Percentiles rank a stretch among this genome's conserved stretches.
These are phyloP conservation scores for Actinidia chinensis DNA, from an alignment of 179 eudicot genomes.

Conservation along the genomic window DNA sequence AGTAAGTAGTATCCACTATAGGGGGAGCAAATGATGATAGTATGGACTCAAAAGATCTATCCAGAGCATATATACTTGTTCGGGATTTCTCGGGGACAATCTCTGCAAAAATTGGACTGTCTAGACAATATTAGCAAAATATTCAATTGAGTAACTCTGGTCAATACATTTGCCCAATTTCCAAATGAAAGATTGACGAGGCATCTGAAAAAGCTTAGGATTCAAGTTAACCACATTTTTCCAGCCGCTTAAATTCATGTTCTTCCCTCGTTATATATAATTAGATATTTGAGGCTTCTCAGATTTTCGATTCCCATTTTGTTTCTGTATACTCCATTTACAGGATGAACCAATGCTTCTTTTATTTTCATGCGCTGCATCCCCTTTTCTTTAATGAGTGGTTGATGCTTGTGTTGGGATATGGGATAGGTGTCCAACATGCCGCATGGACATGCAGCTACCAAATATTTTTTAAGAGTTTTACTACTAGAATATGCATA, in stretches of 20 bases:
- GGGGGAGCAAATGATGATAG: conserved; percentile 92
- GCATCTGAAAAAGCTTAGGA: neutral
- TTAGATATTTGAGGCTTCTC: neutral
- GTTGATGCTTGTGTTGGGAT: neutral
- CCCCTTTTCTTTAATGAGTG: neutral
- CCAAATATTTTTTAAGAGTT: neutral
- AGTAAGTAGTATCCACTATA: conserved; percentile 67
- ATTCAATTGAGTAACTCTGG: neutral
- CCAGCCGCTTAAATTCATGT: neutral
- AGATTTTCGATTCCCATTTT: neutral
- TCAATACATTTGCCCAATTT: neutral
- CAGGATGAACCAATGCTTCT: neutral
- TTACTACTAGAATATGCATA: neutral
- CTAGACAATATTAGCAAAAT: conserved; percentile 22
- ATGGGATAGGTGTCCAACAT: neutral
- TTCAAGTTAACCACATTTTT: neutral
- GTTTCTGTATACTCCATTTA: neutral
- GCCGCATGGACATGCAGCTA: neutral
- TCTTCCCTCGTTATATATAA: neutral
- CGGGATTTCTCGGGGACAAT: conserved; percentile 81
- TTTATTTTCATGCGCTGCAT: neutral
- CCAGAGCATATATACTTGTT: conserved; percentile 90
- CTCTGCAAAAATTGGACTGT: conserved; percentile 95
- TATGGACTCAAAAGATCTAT: conserved; percentile 76
- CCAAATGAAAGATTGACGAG: neutral